Percentiles rank a stretch among this genome's conserved stretches.
Conservation (phyloP, 2,329 filamentous ascomycete genomes). For the Clarireedia paspali region DNA sequence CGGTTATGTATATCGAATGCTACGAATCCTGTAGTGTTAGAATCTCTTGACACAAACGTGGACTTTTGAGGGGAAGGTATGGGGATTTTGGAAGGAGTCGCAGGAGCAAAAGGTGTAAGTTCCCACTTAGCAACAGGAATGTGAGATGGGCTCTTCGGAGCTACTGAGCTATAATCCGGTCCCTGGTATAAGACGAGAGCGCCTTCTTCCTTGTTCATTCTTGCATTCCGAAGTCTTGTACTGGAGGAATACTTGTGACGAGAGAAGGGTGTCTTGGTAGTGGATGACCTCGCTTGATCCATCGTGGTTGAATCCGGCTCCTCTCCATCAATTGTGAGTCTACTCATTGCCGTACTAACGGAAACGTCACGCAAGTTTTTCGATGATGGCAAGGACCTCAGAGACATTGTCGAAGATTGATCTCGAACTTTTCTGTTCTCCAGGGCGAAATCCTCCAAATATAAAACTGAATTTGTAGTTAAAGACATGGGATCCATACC, state of each 20-base stretch:
- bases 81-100: conserved; percentile 36
- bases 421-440: conserved; percentile 23
- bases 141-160: conserved; percentile 29
- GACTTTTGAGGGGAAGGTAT: conserved; percentile 34
- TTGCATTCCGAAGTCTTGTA: conserved; percentile 15
- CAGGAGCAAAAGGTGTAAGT: conserved; percentile 16
- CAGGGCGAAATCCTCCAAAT: conserved; percentile 18
- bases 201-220: conserved; percentile 17
- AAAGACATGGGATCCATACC: conserved; percentile 39
- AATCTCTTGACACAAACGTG: conserved; percentile 61
- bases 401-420: conserved; percentile 25
- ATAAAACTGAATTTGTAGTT: conserved; percentile 20
- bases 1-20: conserved; percentile 74
- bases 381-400: conserved; percentile 15
- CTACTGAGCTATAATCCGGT: conserved; percentile 20
- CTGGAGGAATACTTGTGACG: conserved; percentile 20
- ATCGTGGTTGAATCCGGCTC: conserved; percentile 13
- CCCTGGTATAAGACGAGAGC: conserved; percentile 24
- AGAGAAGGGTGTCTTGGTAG: conserved; percentile 10
- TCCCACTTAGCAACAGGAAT: conserved; percentile 28
- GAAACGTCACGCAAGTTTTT: conserved; percentile 29
- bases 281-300: conserved; percentile 12
- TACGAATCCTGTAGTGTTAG: conserved; percentile 58
- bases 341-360: conserved; percentile 31
- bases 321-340: conserved; percentile 22